Evolutionary conservation across 225 moss, liverwort and hornwort species (phyloP), one percentile per base, ranked within the genome.

Genomic region (Antitrichia curtipendula): DNA sequence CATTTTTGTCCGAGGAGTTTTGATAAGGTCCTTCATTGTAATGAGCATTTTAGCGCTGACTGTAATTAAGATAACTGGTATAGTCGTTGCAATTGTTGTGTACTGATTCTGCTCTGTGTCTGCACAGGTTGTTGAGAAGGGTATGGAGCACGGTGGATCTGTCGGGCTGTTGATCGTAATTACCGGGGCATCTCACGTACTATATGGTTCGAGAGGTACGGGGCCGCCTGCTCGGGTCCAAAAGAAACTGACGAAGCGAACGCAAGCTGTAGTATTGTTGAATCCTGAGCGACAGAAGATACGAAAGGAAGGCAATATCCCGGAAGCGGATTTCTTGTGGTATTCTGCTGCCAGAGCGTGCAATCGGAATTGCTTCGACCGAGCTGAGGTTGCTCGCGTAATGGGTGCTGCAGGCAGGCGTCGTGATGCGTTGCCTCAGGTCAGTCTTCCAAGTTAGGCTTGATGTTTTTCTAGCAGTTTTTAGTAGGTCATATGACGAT

Each of bases 241-340:
- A 80, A 98, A 96, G 90, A 97, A 95, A 66, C 88, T 98, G 88
- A 91, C 95, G 43, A 98, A 96, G 90, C 96, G 90, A 90, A 97
- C 94, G 61, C 98, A 98, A 90, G 97, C 95, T 43, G 93, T 96
- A 59, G 92, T 98, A 89, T 88, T 98, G 49, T 90, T 98, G n/a
- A 97, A 98, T 86, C 98, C 97, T 58, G 97, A 98, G 88, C 90
- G 93, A 81, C 97, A 98, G 89, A 93, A 86, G 63, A 82, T 97
- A 87, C 92, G 98, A 69, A 96, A 92, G 65, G 98, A 98, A 92
- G 98, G 98, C 82, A 92, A 96, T 82, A 38, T 96, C 10, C 97
- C 98, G 40, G 96, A 97, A 92, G 97, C 97, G 71, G 98, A 98
- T 87, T 98, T 98, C 79, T 91, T 98, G 82, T 98, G 98, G 98